These are phyloP conservation scores for Colletotrichum sp. DNA, from an alignment of 2,329 filamentous ascomycete species.

Conservation along the genomic window DNA sequence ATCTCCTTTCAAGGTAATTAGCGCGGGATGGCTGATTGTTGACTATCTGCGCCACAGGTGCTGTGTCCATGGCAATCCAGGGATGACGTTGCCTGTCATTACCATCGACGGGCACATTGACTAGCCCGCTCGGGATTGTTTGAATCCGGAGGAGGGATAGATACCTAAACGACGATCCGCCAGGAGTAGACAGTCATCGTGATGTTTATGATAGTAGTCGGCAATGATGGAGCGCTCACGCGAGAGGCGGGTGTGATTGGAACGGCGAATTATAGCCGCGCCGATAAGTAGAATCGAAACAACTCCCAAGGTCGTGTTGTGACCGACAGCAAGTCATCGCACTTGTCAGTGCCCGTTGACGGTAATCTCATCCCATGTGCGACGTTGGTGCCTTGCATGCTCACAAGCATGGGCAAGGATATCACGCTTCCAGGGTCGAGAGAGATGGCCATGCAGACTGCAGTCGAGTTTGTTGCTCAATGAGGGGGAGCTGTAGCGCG, in stretches of 20 bases:
- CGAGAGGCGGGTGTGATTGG: neutral
- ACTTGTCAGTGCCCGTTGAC: neutral
- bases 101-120: neutral
- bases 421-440: neutral
- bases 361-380: neutral
- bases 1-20: neutral
- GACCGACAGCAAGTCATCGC: neutral
- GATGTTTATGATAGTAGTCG: neutral
- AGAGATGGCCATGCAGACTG: neutral
- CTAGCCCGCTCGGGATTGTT: neutral
- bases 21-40: neutral
- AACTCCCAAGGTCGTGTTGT: neutral
- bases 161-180: neutral
- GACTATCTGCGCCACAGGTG: neutral
- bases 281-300: neutral
- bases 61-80: neutral
- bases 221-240: neutral
- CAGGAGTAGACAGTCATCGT: neutral
- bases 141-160: neutral
- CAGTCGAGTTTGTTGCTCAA: neutral
- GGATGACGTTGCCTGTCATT: neutral
- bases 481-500: neutral
- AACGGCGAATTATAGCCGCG: neutral
- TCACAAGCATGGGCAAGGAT: neutral
- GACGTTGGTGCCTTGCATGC: neutral